Conservation (phyloP, 2,329 filamentous ascomycete genomes). For the Neonectria sp. region DNA sequence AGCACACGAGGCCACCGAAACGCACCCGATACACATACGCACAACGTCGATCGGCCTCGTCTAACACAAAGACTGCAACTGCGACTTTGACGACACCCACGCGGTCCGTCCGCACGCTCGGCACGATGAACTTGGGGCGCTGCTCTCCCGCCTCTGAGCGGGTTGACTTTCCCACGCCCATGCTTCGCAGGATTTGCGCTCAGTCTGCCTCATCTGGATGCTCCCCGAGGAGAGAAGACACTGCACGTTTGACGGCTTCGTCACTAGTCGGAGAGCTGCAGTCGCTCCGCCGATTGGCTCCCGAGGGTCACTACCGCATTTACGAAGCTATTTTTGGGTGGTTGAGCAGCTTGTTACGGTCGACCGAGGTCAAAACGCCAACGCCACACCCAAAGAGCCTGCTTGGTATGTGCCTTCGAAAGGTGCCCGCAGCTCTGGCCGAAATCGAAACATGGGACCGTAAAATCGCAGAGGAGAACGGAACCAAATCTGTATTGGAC, state of each 20-base stretch:
- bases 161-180: slow-evolving; percentile 50
- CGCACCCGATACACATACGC: slow-evolving; percentile 52
- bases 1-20: slow-evolving; percentile 37
- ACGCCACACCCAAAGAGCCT: slow-evolving; percentile 51
- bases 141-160: slow-evolving; percentile 45
- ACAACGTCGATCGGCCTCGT: slow-evolving; percentile 32
- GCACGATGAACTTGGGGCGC: slow-evolving; percentile 48
- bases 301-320: slow-evolving; percentile 46
- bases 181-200: slow-evolving; percentile 47
- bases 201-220: slow-evolving; percentile 30
- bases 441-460: slow-evolving; percentile 54
- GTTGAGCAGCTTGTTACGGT: slow-evolving; percentile 48
- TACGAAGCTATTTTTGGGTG: slow-evolving; percentile 54
- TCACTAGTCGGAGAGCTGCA: slow-evolving; percentile 42
- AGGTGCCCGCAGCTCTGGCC: slow-evolving; percentile 48
- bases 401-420: slow-evolving; percentile 55
- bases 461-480: slow-evolving; percentile 40
- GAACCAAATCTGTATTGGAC: slow-evolving; percentile 46
- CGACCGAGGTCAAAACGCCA: slow-evolving; percentile 42
- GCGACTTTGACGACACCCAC: slow-evolving; percentile 43
- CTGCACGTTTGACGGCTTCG: slow-evolving; percentile 11
- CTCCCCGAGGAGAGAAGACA: slow-evolving; percentile 7
- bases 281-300: slow-evolving; percentile 41
- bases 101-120: slow-evolving; percentile 48
- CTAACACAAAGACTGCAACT: slow-evolving; percentile 18